Evolutionary conservation across 495 filamentous ascomycete genomes (phyloP), one percentile per base, ranked within the genome.

Genomic region (Articulospora tetracladia): DNA sequence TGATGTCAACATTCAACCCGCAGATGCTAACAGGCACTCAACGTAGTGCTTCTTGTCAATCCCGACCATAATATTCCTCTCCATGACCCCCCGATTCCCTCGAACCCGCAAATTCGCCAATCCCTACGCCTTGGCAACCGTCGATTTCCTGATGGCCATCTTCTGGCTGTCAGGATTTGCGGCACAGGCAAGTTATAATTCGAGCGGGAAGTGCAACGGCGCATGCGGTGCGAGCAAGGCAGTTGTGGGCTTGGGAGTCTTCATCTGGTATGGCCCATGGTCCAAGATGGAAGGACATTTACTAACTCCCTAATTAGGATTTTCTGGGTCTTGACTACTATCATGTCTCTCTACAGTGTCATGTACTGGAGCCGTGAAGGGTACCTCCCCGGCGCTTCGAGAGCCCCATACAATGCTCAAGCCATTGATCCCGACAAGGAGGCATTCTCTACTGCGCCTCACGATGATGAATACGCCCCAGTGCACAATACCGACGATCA

Each of bases 131-230:
- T 90, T 96, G 72, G 82, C 87, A 20, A 79, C 78, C 4, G 74
- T 95, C 48, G 93, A 98, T 69, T 73, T 77, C 2, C 53, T 93
- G 27, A 93, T 87, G 69, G 73, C 83, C 44, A 72, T 97, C 46
- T 74, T 96, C 65, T 98, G 92, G 92, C 84, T 97, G 59, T 84
- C 86, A 8, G 92, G 86, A 0, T 94, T 92, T 74, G 81, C 91
- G 4, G 81, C 86, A 44, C 81, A 96, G 44, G 89, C 90, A 0
- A 79, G 83, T 1, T 98, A 76, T 56, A 80, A 83, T 65, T 74
- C 77, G 0, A 74, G 73, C 30, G 74, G 74, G n/a, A 67, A 70
- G 2, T 83, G 80, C 68, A 74, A 73, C 1, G 70, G 74, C 15
- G 81, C 66, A 50, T 97, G 93, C 73, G 77, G 77, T 19, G 69